A percentile compares a stretch with the other conserved stretches of the same genome.
Evolutionary conservation across 768 basidiomycete genomes (phyloP).

Genomic region (Pisolithus orientalis): DNA sequence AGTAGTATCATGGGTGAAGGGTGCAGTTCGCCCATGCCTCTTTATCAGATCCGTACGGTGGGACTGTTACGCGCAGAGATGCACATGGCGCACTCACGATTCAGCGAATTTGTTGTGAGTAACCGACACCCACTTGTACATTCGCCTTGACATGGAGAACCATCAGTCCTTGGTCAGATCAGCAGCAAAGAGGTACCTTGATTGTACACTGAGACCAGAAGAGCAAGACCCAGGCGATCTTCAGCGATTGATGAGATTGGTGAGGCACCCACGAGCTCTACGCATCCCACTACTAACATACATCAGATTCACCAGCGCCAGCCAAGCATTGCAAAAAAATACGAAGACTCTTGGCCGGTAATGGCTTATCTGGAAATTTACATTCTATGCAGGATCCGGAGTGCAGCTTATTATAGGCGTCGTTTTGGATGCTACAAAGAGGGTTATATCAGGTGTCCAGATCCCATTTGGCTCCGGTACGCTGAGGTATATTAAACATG

Average conservation of each 20-base stretch:
- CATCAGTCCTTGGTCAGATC: conserved; percentile 2
- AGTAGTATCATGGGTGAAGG: conserved; percentile 1
- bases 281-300: not conserved
- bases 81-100: not conserved
- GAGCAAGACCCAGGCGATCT: conserved; percentile 7
- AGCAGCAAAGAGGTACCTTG: not conserved
- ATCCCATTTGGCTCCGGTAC: conserved; percentile 11
- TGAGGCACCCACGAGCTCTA: not conserved
- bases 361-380: conserved; percentile 2
- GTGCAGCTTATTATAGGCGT: no score
- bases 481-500: conserved; percentile 3
- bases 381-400: conserved; percentile 10
- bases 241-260: conserved; percentile 8
- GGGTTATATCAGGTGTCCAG: not conserved
- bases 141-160: not conserved
- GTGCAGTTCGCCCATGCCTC: conserved; percentile 9
- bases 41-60: not conserved
- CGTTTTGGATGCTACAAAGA: no score
- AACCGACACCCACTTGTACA: not conserved
- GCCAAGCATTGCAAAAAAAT: conserved; percentile 7
- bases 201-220: conserved; percentile 4
- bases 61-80: not conserved
- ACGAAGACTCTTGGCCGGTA: conserved; percentile 10
- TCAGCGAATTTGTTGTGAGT: conserved; percentile 7
- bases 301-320: not conserved